Percentiles rank a stretch among this genome's conserved stretches.
Evolutionary conservation across 1,139 yeast genomes (phyloP).

Genomic region (Geotrichum candidum): DNA sequence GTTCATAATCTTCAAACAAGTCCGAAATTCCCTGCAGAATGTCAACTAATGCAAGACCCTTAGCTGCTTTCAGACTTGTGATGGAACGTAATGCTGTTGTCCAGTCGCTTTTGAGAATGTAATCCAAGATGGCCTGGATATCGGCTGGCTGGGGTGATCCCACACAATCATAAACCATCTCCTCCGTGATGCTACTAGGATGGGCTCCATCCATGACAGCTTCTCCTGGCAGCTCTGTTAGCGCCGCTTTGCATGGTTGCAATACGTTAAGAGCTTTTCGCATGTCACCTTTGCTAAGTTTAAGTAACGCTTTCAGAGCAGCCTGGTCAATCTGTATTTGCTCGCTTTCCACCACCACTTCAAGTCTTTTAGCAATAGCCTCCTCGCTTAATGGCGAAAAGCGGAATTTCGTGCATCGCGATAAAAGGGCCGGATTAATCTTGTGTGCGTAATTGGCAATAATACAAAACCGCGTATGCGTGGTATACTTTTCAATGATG

Average conservation of each 20-base stretch:
- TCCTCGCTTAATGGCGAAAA: constrained; percentile 71
- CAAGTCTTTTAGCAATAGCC: constrained; percentile 63
- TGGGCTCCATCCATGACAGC: constrained; percentile 13
- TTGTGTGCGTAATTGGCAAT: constrained; percentile 95
- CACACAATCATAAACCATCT: constrained; percentile 85
- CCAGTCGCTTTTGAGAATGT: constrained; percentile 86
- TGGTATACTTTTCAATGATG: constrained; percentile 86
- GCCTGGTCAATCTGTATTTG: constrained; percentile 49
- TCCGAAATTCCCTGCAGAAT: constrained; percentile 70
- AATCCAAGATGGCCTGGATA: constrained; percentile 64
- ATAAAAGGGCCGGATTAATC: constrained; percentile 85
- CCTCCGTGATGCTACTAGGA: constrained; percentile 46
- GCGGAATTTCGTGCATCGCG: constrained; percentile 92
- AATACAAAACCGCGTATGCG: constrained; percentile 91
- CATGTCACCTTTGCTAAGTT: constrained; percentile 88
- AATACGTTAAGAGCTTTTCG: constrained; percentile 87
- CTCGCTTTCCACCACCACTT: constrained; percentile 65
- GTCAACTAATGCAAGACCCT: constrained; percentile 88
- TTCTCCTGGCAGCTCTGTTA: constrained; percentile 36
- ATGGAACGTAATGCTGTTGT: constrained; percentile 65
- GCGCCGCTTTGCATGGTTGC: constrained; percentile 87
- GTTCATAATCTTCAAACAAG: constrained; percentile 58
- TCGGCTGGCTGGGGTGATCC: constrained; percentile 94
- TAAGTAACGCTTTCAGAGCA: constrained; percentile 63
- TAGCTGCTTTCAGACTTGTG: constrained; percentile 53